phyloP scores from a whole-genome alignment of 1,284 basidiomycete species.

The Ustilago xerochloae region DNA sequence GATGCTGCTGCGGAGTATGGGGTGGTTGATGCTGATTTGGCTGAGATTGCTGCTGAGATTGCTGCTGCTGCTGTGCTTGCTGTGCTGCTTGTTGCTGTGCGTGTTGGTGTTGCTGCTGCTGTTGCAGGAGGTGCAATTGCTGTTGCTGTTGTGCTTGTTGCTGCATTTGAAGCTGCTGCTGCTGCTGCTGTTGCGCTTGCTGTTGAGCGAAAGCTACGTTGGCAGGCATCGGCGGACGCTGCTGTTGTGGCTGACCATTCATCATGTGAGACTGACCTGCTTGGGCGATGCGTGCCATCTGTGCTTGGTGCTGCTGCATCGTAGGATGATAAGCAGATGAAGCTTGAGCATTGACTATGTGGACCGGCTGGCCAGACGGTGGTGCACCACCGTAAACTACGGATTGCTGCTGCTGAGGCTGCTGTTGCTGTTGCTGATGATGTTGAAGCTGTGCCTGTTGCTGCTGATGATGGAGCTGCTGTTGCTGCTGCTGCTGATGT shows the following conservation, averaged over 20 bases:
- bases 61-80: slow-evolving; percentile 30
- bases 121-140: slow-evolving; percentile 22
- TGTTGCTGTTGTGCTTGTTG: slow-evolving; percentile 31
- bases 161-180: slow-evolving; percentile 25
- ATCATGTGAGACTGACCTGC: slow-evolving; percentile 28
- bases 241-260: slow-evolving; percentile 39
- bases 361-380: slow-evolving; percentile 14
- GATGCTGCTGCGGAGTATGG: slow-evolving; percentile 20
- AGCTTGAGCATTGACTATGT: slow-evolving; percentile 15
- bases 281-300: slow-evolving; percentile 41
- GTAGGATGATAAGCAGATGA: slow-evolving; percentile 45
- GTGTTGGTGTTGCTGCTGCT: slow-evolving; percentile 32
- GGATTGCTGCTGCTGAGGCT: slow-evolving; percentile 25
- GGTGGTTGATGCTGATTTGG: slow-evolving; percentile 15
- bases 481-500: slow-evolving; percentile 8
- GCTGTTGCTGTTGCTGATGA: slow-evolving; percentile 21
- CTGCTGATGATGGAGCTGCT: neutral
- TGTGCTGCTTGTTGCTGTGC: slow-evolving; percentile 27
- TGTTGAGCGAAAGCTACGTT: slow-evolving; percentile 31
- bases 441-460: slow-evolving; percentile 29
- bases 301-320: slow-evolving; percentile 49
- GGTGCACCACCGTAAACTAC: slow-evolving; percentile 21
- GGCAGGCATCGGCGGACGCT: slow-evolving; percentile 23
- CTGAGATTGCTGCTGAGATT: slow-evolving; percentile 16
- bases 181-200: slow-evolving; percentile 32